Base-by-base conservation (phyloP, 257 asterid genomes). In the Thymus mandschuricus region DNA sequence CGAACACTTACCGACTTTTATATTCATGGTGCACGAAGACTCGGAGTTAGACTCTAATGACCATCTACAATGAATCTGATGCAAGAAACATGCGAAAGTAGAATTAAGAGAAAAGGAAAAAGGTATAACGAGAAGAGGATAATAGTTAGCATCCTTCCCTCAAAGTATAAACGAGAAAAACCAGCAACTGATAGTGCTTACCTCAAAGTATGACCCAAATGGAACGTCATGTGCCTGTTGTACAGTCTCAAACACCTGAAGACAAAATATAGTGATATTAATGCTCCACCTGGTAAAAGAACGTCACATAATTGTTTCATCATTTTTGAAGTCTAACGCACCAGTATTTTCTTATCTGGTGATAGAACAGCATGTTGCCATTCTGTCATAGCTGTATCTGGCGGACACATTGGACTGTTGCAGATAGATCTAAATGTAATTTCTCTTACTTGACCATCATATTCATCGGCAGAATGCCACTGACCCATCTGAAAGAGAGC, bases 191-290 rank as follows among this genome's bases (percentile, higher is more conserved):
- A 66, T 45, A 48, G 74, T 50, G 59, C 65, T 46, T 79, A 86
- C 99, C 99, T 95, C 99, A 77, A 95, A 95, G 76, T 83, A 95
- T 59, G 99, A 88, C 46, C 99, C 98, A 60, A 95, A 95, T 49
- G 99, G 98, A 76, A 95, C 99, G 83, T 95, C 98, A 81, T 89
- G 98, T 21, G 99, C 98, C 86, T 88, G 99, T 64, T 92, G 99
- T 81, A 86, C 96, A 64, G 98, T 95, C 87, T 95, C 99, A 80
- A 95, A 92, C 80, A 89, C 97, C 99, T 95, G 74, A 38, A 33
- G 41, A 72, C 38, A 31, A 38, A 71, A 72, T 34, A 51, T 51
- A 65, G 60, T 13, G 65, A 64, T 35, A 56, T 71, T 35, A 62
- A 46, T 15, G 56, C 67, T 21, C 21, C 51, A 76, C 50, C 56